phyloP scores from a whole-genome alignment of 805 yeast genomes.

The Starmera dryadoides region DNA sequence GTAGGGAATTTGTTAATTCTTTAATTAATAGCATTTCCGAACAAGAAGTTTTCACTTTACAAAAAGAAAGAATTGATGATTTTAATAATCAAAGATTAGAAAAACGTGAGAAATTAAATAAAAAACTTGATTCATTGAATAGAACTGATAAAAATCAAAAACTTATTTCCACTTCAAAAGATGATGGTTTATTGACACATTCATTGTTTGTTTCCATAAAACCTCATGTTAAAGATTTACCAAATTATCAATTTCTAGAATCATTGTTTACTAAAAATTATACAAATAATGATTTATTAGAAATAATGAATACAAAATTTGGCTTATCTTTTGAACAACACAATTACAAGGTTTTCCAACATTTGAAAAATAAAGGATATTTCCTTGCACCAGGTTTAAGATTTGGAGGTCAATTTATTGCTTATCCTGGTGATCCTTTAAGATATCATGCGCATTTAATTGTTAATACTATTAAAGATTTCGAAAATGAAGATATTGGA shows the following conservation, averaged over 20 bases:
- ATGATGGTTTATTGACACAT: conserved; percentile 8
- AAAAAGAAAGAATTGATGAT: conserved; percentile 1
- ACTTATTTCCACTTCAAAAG: background rate
- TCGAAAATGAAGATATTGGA: conserved; percentile 44
- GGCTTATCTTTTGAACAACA: background rate
- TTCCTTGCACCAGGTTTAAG: conserved; percentile 77
- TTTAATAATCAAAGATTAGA: conserved; percentile 2
- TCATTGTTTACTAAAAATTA: conserved; percentile 9
- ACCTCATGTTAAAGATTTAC: conserved; percentile 11
- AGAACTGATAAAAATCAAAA: background rate
- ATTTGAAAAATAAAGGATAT: conserved; percentile 30
- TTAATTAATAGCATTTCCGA: conserved; percentile 5
- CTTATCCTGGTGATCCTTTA: conserved; percentile 93
- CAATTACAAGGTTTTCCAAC: conserved; percentile 8
- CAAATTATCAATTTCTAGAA: conserved; percentile 8
- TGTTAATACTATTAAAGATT: conserved; percentile 41
- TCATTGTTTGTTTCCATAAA: conserved; percentile 11
- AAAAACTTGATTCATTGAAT: background rate
- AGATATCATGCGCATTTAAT: conserved; percentile 84
- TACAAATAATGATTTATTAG: no score
- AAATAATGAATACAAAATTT: background rate
- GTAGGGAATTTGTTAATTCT: conserved; percentile 23
- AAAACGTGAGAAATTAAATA: conserved; percentile 2
- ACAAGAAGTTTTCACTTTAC: conserved; percentile 10
- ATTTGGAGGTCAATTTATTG: conserved; percentile 84